Percentiles rank a stretch among this genome's conserved stretches.
phyloP scores from a whole-genome alignment of 306 rosid genomes.

The Cucurbita moschata region DNA sequence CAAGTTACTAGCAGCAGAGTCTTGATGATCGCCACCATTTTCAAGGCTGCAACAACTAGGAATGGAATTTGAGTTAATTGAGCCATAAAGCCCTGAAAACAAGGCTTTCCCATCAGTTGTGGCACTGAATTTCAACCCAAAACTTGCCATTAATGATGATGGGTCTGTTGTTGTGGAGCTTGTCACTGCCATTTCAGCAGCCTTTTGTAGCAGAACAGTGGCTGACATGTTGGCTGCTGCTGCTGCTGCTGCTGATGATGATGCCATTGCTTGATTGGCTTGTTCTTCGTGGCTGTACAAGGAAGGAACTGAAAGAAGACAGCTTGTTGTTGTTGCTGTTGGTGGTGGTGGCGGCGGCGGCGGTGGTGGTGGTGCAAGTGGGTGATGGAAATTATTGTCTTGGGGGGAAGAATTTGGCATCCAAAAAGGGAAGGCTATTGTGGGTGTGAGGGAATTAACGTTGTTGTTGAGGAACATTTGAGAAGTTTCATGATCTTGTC shows the following conservation, averaged over 20 bases:
- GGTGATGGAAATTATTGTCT: not conserved
- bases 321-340: not conserved
- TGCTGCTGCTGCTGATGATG: not conserved
- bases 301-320: not conserved
- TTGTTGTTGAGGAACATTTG: not conserved
- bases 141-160: conserved; percentile 4
- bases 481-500: conserved; percentile 16
- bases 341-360: not conserved
- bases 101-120: not conserved
- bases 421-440: conserved; percentile 22
- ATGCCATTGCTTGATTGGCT: not conserved
- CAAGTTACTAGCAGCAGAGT: conserved; percentile 14
- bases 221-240: not conserved
- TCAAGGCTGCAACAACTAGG: not conserved
- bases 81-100: not conserved
- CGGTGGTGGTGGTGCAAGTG: not conserved
- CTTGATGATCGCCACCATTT: not conserved
- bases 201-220: not conserved
- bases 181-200: not conserved
- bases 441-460: not conserved
- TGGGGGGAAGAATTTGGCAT: conserved; percentile 8
- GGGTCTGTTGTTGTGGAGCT: conserved; percentile 17
- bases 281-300: not conserved
- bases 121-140: not conserved
- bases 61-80: not conserved